These are phyloP conservation scores for Whalleya microplaca DNA, from an alignment of 2,329 filamentous ascomycete species.

Conservation along the genomic window DNA sequence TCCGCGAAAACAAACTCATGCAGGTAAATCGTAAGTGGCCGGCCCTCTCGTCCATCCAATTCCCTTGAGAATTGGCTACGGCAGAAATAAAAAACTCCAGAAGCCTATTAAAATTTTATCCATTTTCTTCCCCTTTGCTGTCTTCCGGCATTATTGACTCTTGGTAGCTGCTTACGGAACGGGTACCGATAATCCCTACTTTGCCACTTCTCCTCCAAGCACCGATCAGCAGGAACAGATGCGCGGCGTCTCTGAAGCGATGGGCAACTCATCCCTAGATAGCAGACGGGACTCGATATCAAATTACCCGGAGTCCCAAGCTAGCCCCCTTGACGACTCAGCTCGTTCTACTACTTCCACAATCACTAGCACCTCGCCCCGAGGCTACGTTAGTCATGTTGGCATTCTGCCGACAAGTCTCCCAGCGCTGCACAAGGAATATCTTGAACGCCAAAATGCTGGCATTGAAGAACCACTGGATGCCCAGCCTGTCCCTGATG, in stretches of 20 bases:
- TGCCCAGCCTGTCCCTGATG: conserved; percentile 51
- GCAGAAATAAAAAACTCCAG: not conserved
- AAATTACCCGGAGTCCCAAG: conserved; percentile 39
- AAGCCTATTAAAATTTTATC: not conserved
- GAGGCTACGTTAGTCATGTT: conserved; percentile 78
- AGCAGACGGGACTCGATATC: conserved; percentile 13
- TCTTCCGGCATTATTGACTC: conserved; percentile 30
- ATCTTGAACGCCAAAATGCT: conserved; percentile 73
- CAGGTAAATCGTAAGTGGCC: conserved; percentile 79
- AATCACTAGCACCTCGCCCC: conserved; percentile 49
- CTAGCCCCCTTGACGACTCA: conserved; percentile 59
- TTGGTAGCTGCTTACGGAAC: conserved; percentile 51
- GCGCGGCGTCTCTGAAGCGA: conserved; percentile 59
- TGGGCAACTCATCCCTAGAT: conserved; percentile 41
- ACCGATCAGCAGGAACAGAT: conserved; percentile 54
- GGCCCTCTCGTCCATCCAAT: not conserved
- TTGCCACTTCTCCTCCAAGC: conserved; percentile 50
- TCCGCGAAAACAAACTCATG: conserved; percentile 97
- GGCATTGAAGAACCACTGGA: conserved; percentile 51
- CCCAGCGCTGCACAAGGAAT: conserved; percentile 87
- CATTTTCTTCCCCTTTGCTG: not conserved
- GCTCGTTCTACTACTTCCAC: conserved; percentile 57
- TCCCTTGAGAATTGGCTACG: not conserved
- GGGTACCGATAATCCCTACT: conserved; percentile 47
- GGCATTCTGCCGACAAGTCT: conserved; percentile 90